A percentile compares a stretch with the other conserved stretches of the same genome.
phyloP scores from a whole-genome alignment of 2,329 filamentous ascomycete genomes.

The Acarospora socialis region DNA sequence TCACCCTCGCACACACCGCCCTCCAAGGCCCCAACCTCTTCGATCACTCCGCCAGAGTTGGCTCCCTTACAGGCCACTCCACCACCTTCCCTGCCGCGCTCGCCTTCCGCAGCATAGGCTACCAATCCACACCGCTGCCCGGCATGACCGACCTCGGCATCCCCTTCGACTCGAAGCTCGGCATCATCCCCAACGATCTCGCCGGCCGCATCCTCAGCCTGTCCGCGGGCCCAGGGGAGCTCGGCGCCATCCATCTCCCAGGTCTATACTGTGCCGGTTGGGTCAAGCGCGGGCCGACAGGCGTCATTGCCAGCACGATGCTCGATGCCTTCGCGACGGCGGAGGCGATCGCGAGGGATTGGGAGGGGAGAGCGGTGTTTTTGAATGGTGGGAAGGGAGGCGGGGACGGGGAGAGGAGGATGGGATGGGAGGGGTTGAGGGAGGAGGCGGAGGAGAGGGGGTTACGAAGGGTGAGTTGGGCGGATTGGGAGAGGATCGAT shows the following conservation, averaged over 20 bases:
- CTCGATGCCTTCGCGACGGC: constrained; percentile 82
- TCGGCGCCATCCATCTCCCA: constrained; percentile 38
- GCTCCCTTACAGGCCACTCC: constrained; percentile 32
- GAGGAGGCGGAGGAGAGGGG: constrained; percentile 41
- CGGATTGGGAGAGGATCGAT: constrained; percentile 79
- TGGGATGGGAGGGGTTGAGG: constrained; percentile 67
- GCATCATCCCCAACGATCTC: constrained; percentile 71
- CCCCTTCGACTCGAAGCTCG: constrained; percentile 59
- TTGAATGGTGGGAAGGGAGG: constrained; percentile 29
- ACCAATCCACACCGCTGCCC: constrained; percentile 64
- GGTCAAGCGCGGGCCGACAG: constrained; percentile 90
- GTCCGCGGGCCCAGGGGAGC: constrained; percentile 17
- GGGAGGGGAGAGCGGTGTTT: constrained; percentile 38
- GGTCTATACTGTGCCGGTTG: constrained; percentile 89
- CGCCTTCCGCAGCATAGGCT: constrained; percentile 90
- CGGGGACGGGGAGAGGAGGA: constrained; percentile 24
- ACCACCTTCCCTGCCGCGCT: constrained; percentile 50
- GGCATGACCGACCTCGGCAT: constrained; percentile 63
- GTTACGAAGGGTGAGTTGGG: constrained; percentile 58
- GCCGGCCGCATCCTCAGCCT: constrained; percentile 52
- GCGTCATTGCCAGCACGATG: constrained; percentile 94
- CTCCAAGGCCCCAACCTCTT: constrained; percentile 27
- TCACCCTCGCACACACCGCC: constrained; percentile 45
- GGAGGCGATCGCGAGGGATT: constrained; percentile 71
- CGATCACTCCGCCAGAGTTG: constrained; percentile 30